These are phyloP conservation scores for Nannizzia gypsea DNA, from an alignment of 2,329 filamentous ascomycete species.

Conservation along the genomic window DNA sequence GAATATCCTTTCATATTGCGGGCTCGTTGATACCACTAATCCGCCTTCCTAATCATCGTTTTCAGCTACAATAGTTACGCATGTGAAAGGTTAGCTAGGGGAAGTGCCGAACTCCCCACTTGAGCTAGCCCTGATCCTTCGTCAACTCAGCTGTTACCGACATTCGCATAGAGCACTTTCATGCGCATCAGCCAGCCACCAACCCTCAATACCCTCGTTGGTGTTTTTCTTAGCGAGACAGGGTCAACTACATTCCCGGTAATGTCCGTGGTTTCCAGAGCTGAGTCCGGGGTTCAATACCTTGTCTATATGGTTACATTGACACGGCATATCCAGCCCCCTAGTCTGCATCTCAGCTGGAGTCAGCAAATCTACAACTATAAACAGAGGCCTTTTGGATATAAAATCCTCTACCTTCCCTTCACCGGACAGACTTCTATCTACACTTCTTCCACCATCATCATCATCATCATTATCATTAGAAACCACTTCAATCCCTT, in stretches of 20 bases:
- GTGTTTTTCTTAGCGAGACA: conserved; percentile 5
- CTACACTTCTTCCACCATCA: neutral
- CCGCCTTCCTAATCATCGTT: neutral
- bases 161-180: neutral
- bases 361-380: neutral
- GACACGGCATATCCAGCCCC: neutral
- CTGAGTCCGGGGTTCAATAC: neutral
- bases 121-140: neutral
- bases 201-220: neutral
- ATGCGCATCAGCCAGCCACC: neutral
- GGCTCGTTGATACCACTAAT: neutral
- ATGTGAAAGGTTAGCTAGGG: neutral
- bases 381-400: neutral
- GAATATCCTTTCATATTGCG: neutral
- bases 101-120: neutral
- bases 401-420: neutral
- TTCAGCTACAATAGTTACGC: neutral
- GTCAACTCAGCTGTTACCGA: neutral
- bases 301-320: conserved; percentile 6
- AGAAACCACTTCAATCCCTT: neutral
- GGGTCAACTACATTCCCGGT: neutral
- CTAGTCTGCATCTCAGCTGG: neutral
- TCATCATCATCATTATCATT: neutral
- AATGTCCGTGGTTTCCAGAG: neutral
- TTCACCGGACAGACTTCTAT: neutral